Evolutionary conservation across 2,329 filamentous ascomycete genomes (phyloP).

Genomic region (Penicillium sp.): DNA sequence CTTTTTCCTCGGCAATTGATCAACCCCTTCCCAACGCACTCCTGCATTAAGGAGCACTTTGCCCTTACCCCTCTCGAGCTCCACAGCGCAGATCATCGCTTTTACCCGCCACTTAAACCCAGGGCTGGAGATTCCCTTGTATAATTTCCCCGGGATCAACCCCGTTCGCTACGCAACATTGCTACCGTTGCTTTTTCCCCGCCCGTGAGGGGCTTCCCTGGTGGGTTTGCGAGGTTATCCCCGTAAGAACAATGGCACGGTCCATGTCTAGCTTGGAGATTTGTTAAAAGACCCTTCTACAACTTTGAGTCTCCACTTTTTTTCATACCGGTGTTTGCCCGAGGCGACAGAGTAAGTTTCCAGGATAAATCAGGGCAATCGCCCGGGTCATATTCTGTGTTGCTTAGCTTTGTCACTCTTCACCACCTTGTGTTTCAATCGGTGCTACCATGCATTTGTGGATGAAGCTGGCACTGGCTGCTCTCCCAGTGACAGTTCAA

Average conservation of each 20-base stretch:
- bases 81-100: slow-evolving; percentile 19
- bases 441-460: slow-evolving; percentile 20
- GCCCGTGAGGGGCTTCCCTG: slow-evolving; percentile 1
- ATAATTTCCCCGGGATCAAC: slow-evolving; percentile 5
- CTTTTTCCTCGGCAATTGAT: background rate
- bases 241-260: slow-evolving; percentile 5
- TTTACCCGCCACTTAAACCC: slow-evolving; percentile 3
- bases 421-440: background rate
- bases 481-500: slow-evolving; percentile 17
- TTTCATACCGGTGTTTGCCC: background rate
- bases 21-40: background rate
- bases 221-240: background rate
- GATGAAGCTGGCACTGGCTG: slow-evolving; percentile 14
- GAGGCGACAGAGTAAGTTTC: background rate
- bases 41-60: background rate
- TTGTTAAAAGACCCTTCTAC: background rate
- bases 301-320: slow-evolving; percentile 1
- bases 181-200: slow-evolving; percentile 22
- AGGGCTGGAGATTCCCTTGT: slow-evolving; percentile 7
- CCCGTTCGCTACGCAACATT: slow-evolving; percentile 10
- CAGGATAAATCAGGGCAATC: slow-evolving; percentile 2
- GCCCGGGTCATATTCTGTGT: background rate
- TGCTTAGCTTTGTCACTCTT: background rate
- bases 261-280: background rate
- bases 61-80: slow-evolving; percentile 9